phyloP scores from a whole-genome alignment of 2,329 filamentous ascomycete genomes.

The Didymella lethalis region DNA sequence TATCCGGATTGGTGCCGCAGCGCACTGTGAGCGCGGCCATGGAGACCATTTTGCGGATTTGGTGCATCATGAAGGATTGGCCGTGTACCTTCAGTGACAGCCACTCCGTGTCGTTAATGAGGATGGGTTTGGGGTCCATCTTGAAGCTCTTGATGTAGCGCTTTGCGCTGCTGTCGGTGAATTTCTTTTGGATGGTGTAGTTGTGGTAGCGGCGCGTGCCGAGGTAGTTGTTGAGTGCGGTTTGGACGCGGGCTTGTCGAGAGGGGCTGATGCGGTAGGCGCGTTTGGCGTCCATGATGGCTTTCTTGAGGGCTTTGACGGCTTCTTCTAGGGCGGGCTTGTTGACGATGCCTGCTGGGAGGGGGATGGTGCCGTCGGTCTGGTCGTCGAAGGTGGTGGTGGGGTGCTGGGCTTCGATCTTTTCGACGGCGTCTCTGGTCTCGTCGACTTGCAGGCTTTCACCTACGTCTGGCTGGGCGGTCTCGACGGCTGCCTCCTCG shows the following conservation, averaged over 20 bases:
- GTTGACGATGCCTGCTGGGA: constrained; percentile 40
- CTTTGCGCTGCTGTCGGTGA: constrained; percentile 82
- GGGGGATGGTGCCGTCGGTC: constrained; percentile 41
- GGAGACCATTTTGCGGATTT: constrained; percentile 98
- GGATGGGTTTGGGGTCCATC: constrained; percentile 69
- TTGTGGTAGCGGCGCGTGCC: constrained; percentile 96
- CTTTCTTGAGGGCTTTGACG: constrained; percentile 71
- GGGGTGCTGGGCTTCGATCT: constrained; percentile 39
- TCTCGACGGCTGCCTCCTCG: constrained; percentile 19
- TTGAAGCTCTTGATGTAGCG: constrained; percentile 92
- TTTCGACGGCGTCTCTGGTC: constrained; percentile 35
- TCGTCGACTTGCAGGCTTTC: constrained; percentile 19
- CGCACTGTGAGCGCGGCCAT: constrained; percentile 87
- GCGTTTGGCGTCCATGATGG: constrained; percentile 83
- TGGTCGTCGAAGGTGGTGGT: constrained; percentile 35
- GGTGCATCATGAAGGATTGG: constrained; percentile 99
- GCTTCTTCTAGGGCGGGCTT: constrained; percentile 52
- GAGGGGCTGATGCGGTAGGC: constrained; percentile 79
- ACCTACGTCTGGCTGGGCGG: neutral
- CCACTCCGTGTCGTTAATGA: constrained; percentile 94
- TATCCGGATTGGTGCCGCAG: constrained; percentile 76
- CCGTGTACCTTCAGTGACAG: constrained; percentile 94
- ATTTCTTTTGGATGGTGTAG: constrained; percentile 90
- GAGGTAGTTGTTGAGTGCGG: constrained; percentile 75
- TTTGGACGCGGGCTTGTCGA: constrained; percentile 78